Evolutionary conservation across 139 green algal genomes (phyloP).

Genomic region (Spirogloea muscicola): DNA sequence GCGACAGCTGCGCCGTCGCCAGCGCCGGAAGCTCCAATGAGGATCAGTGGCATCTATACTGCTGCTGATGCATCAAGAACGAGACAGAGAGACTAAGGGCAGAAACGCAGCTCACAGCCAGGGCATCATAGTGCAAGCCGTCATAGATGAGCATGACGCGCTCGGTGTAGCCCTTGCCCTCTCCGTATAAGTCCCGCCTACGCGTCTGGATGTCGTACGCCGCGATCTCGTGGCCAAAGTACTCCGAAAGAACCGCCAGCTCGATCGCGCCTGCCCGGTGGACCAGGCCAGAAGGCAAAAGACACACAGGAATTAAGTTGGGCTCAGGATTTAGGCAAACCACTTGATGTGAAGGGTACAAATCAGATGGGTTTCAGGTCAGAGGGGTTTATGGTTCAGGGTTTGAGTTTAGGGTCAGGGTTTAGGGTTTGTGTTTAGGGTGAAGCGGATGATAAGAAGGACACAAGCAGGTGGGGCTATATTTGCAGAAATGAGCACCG

Average conservation of each 20-base stretch:
- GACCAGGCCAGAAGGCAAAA: background rate
- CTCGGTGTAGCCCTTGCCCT: conserved; percentile 54
- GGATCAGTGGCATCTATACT: too few species aligned
- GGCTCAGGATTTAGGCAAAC: background rate
- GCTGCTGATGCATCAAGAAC: too few species aligned
- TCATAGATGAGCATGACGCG: conserved; percentile 61
- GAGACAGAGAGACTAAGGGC: too few species aligned
- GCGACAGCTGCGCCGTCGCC: conserved; percentile 27
- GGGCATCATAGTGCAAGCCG: conserved; percentile 77
- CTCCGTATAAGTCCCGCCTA: conserved; percentile 38
- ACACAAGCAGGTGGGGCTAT: too few species aligned
- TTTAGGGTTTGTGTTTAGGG: background rate
- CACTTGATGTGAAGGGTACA: background rate
- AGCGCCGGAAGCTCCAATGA: too few species aligned
- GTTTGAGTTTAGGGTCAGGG: background rate
- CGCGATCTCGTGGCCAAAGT: conserved; percentile 69
- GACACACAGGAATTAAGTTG: background rate
- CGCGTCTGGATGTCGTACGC: conserved; percentile 73
- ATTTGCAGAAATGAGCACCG: too few species aligned
- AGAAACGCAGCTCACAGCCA: conserved; percentile 52
- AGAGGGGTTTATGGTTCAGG: background rate
- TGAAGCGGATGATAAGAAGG: background rate
- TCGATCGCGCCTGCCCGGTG: conserved; percentile 93
- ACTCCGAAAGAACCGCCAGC: conserved; percentile 76
- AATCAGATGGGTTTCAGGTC: too few species aligned